Percentiles rank a stretch among this genome's conserved stretches.
Conservation (phyloP, 805 yeast species). For the Wickerhamomyces bisporus region DNA sequence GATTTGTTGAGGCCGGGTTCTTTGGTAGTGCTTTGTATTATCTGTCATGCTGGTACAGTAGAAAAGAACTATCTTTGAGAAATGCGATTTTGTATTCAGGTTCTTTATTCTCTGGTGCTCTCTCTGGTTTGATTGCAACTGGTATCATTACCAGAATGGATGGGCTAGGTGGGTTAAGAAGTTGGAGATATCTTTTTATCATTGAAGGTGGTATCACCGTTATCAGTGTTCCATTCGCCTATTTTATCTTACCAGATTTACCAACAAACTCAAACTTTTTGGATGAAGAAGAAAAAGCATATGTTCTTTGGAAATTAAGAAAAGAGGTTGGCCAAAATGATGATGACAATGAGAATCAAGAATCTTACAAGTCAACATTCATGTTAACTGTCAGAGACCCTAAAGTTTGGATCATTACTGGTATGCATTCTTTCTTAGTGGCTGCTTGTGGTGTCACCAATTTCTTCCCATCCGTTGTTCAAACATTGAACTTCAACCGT, state of each 20-base stretch:
- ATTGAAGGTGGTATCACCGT: constrained; percentile 53
- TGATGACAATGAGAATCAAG: constrained; percentile 20
- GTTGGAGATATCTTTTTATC: constrained; percentile 54
- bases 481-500: constrained; percentile 45
- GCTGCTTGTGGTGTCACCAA: constrained; percentile 59
- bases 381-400: constrained; percentile 33
- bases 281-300: constrained; percentile 39
- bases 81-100: constrained; percentile 48
- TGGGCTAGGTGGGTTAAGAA: constrained; percentile 34
- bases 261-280: constrained; percentile 46
- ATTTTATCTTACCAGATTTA: constrained; percentile 46
- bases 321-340: constrained; percentile 26
- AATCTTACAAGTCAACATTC: constrained; percentile 32
- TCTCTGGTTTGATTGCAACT: constrained; percentile 49
- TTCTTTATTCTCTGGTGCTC: constrained; percentile 46
- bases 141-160: constrained; percentile 43
- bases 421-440: constrained; percentile 38
- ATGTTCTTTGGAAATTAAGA: constrained; percentile 23
- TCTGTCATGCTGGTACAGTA: constrained; percentile 51
- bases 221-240: constrained; percentile 40
- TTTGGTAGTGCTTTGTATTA: constrained; percentile 46
- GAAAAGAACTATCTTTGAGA: constrained; percentile 44
- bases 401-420: constrained; percentile 44
- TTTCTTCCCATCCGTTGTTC: constrained; percentile 57
- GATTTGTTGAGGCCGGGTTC: constrained; percentile 43